Percentiles rank a stretch among this genome's conserved stretches.
These are phyloP conservation scores for Rhododendron vialii DNA, from an alignment of 148 eudicot genomes.

Conservation along the genomic window DNA sequence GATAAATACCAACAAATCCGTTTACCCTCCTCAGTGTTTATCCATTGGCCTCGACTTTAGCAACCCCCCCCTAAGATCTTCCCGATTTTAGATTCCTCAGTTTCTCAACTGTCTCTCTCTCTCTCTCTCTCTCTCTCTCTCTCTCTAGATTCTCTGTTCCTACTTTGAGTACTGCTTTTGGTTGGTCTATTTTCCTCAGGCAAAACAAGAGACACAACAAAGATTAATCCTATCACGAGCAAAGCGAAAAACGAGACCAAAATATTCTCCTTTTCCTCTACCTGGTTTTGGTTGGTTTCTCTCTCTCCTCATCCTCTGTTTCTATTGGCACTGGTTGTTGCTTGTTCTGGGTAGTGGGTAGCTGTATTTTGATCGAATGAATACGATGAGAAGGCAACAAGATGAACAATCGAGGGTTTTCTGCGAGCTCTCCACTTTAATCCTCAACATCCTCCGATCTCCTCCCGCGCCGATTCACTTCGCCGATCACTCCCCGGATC, in stretches of 20 bases:
- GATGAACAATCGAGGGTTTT: slow-evolving; percentile 55
- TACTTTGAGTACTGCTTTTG: neutral
- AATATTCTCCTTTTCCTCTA: neutral
- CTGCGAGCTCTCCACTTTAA: slow-evolving; percentile 56
- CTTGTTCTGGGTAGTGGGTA: neutral
- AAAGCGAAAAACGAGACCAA: neutral
- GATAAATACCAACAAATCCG: neutral
- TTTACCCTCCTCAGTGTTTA: slow-evolving; percentile 4
- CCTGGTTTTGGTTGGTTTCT: neutral
- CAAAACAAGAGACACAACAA: too few relatives aligned
- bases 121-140: too few relatives aligned
- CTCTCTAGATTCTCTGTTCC: too few relatives aligned
- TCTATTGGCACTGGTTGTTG: neutral
- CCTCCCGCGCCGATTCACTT: slow-evolving; percentile 51
- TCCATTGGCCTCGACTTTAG: slow-evolving; percentile 32
- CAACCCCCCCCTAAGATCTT: neutral
- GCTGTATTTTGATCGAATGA: neutral
- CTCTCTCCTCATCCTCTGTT: neutral
- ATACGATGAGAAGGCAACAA: slow-evolving; percentile 45
- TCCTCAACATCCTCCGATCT: slow-evolving; percentile 60
- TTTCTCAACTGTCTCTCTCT: too few relatives aligned
- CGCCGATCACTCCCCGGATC: slow-evolving; percentile 18
- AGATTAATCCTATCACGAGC: too few relatives aligned
- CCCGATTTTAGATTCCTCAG: neutral
- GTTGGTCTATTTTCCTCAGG: neutral